phyloP scores from a whole-genome alignment of 2,329 filamentous ascomycete genomes.

The Shiraia bambusicola region DNA sequence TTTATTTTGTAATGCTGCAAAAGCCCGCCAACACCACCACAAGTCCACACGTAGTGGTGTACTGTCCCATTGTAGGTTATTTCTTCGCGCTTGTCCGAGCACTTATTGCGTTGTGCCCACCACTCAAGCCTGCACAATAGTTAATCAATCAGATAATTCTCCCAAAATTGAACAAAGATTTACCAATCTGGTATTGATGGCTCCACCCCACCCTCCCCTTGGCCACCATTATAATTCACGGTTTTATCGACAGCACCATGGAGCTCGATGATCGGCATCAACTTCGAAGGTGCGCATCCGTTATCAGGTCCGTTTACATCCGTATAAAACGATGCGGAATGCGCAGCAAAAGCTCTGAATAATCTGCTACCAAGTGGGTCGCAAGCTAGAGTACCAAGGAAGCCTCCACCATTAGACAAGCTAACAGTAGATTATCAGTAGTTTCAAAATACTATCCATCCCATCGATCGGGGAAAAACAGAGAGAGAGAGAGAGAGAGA shows the following conservation, averaged over 20 bases:
- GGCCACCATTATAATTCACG: constrained; percentile 50
- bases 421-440: constrained; percentile 5
- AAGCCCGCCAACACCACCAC: constrained; percentile 36
- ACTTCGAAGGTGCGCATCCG: constrained; percentile 44
- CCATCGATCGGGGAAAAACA: no score
- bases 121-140: constrained; percentile 35
- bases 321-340: constrained; percentile 52
- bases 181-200: constrained; percentile 51
- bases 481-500: no score
- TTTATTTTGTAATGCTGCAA: constrained; percentile 52
- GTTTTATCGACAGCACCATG: constrained; percentile 54
- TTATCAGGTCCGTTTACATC: constrained; percentile 42
- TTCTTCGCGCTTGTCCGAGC: constrained; percentile 33
- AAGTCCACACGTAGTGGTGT: constrained; percentile 49
- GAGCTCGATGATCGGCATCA: constrained; percentile 52
- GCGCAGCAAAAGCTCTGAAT: constrained; percentile 51
- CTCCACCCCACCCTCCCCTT: constrained; percentile 47
- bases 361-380: constrained; percentile 42
- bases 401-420: constrained; percentile 52
- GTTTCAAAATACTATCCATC: neutral
- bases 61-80: constrained; percentile 45
- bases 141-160: neutral
- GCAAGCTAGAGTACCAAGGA: constrained; percentile 52
- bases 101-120: constrained; percentile 49
- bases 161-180: neutral